Conservation (phyloP, 768 basidiomycete species). For the Agrocybe chaxingu region DNA sequence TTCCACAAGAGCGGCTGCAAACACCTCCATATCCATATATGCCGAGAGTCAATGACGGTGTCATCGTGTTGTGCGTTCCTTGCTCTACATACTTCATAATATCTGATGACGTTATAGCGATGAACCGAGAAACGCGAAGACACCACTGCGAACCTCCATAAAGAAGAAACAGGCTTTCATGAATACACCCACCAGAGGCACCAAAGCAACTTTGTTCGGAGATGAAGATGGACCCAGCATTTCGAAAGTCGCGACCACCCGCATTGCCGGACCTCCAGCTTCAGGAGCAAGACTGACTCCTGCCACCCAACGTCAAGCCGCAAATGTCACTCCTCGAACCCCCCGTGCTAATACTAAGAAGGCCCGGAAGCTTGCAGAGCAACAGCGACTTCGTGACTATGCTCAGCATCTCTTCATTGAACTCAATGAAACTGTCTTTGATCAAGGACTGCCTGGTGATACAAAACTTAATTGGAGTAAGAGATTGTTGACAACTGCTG, state of each 20-base stretch:
- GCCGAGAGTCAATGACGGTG: slow-evolving; percentile 23
- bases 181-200: too few relatives aligned
- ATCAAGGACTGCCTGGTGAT: slow-evolving; percentile 45
- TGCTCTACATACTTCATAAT: neutral
- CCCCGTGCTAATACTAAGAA: slow-evolving; percentile 36
- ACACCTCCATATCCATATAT: slow-evolving; percentile 1
- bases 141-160: slow-evolving; percentile 31
- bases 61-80: slow-evolving; percentile 28
- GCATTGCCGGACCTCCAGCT: too few relatives aligned
- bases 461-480: slow-evolving; percentile 68
- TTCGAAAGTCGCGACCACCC: neutral
- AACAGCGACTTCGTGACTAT: slow-evolving; percentile 43
- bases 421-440: slow-evolving; percentile 58
- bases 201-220: too few relatives aligned
- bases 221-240: neutral
- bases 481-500: slow-evolving; percentile 64
- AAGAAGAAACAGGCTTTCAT: neutral
- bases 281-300: neutral
- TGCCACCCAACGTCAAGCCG: neutral
- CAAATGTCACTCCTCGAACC: slow-evolving; percentile 8
- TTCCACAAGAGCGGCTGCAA: neutral
- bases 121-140: slow-evolving; percentile 47
- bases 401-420: slow-evolving; percentile 58
- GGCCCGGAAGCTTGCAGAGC: slow-evolving; percentile 37
- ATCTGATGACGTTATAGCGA: slow-evolving; percentile 24